Conservation (phyloP, 2,329 filamentous ascomycete genomes). For the Chalara sp. region DNA sequence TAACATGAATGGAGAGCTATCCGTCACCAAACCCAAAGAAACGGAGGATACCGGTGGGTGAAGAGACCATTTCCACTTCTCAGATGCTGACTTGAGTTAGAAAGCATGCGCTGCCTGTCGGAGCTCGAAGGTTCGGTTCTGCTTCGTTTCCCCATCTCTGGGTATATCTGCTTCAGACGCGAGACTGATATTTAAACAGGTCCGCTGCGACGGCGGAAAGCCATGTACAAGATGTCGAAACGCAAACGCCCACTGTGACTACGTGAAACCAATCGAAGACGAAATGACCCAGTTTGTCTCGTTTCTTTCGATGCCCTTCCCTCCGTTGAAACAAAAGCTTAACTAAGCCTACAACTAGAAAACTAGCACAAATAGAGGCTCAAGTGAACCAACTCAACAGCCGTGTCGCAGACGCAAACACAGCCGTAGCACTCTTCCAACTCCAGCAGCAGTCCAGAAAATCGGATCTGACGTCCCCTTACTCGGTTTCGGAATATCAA, state of each 20-base stretch:
- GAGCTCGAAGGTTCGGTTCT: constrained; percentile 10
- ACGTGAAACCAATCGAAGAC: constrained; percentile 9
- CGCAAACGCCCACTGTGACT: constrained; percentile 11
- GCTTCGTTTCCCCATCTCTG: background rate
- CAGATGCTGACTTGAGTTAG: constrained; percentile 1
- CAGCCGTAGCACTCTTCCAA: background rate
- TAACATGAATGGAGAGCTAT: background rate
- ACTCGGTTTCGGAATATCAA: background rate
- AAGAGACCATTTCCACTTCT: background rate
- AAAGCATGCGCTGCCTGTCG: constrained; percentile 14
- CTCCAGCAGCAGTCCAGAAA: background rate
- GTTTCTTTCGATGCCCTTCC: background rate
- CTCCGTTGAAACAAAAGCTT: too few species aligned
- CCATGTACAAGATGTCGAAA: constrained; percentile 12
- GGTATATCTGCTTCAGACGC: background rate
- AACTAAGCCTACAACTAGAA: constrained; percentile 5
- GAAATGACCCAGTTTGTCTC: constrained; percentile 8
- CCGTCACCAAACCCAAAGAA: constrained; percentile 3
- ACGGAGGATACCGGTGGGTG: constrained; percentile 8
- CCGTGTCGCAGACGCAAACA: background rate
- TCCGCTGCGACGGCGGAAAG: constrained; percentile 16
- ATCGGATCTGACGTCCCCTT: background rate
- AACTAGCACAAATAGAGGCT: constrained; percentile 2
- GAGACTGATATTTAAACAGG: constrained; percentile 2
- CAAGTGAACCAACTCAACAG: background rate